phyloP scores from a whole-genome alignment of 768 basidiomycete species.

The Dacryopinax spathularia region DNA sequence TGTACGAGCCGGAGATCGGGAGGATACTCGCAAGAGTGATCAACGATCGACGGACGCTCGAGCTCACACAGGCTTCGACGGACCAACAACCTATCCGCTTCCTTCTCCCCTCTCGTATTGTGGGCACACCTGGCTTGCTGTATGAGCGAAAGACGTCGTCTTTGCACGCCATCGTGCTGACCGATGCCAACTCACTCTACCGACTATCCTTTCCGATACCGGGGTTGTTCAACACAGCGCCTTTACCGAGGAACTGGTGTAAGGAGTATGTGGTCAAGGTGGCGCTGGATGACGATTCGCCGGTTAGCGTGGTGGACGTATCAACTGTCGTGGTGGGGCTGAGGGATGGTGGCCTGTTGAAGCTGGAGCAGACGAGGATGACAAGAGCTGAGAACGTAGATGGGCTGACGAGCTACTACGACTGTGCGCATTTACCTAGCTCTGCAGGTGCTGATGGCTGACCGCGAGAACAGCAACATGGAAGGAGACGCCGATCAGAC shows the following conservation, averaged over 20 bases:
- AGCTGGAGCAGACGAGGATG: conserved; percentile 9
- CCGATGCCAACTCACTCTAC: conserved; percentile 55
- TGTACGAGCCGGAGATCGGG: neutral
- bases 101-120: conserved; percentile 9
- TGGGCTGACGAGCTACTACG: neutral
- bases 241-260: conserved; percentile 28
- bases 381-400: neutral
- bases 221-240: conserved; percentile 16
- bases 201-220: conserved; percentile 52
- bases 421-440: neutral
- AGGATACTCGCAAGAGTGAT: neutral
- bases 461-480: conserved; percentile 27
- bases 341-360: conserved; percentile 11
- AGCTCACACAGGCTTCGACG: neutral
- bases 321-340: conserved; percentile 15
- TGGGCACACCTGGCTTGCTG: conserved; percentile 6
- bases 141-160: neutral
- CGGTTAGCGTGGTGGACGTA: conserved; percentile 20
- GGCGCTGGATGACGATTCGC: conserved; percentile 28
- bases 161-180: conserved; percentile 57
- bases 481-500: conserved; percentile 50
- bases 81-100: neutral
- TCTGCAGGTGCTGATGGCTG: neutral
- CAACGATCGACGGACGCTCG: neutral
- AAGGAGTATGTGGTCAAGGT: conserved; percentile 55